Base-by-base conservation (phyloP, 176 grass and related monocot genomes). In the Triticum monococcum region DNA sequence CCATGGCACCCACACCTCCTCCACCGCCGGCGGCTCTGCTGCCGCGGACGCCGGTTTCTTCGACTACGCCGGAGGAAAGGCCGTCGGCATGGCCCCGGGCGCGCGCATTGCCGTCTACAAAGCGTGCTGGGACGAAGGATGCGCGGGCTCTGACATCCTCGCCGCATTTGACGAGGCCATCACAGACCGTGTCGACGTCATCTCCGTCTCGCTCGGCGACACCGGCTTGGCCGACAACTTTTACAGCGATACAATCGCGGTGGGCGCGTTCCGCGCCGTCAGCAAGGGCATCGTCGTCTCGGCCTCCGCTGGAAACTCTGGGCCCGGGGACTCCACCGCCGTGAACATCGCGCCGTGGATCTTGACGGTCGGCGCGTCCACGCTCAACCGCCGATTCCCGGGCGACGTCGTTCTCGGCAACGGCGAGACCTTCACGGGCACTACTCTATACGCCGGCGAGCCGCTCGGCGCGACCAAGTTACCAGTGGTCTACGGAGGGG, bases 261-360 rank as follows among this genome's bases (percentile, higher is more conserved):
- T 91, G 3, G 86, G 88, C 7, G 48, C 80, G 72, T 91, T 91
- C 69, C 78, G 72, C 9, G 93, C 93, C 1, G 72, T 83, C 23
- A 77, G 31, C 17, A 87, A 85, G 3, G 91, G 91, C 16, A 78
- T 95, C 20, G 36, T 91, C 8, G 70, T 95, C 23, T 71, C 80
- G 3, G 83, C 75, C 35, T 81, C 86, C 0, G 83, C 88, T 0
- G 84, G 88, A 11, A 87, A 91, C 18, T 30, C 18, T 0, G 93
- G 93, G 4, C 88, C 93, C 3, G 17, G 12, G 1, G 48, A 22
- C 48, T 67, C 26, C 8, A 87, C 91, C 12, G 64, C 69, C 11
- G 43, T 7, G 43, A 95, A 95, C 79, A 6, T 60, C 3, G 93
- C 93, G 8, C 93, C 93, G 8, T 95, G 91, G 93, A 28, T 91